Percentiles rank a stretch among this genome's conserved stretches.
These are phyloP conservation scores for Cunninghamia lanceolata DNA, from an alignment of 75 land plant genomes.

Conservation along the genomic window DNA sequence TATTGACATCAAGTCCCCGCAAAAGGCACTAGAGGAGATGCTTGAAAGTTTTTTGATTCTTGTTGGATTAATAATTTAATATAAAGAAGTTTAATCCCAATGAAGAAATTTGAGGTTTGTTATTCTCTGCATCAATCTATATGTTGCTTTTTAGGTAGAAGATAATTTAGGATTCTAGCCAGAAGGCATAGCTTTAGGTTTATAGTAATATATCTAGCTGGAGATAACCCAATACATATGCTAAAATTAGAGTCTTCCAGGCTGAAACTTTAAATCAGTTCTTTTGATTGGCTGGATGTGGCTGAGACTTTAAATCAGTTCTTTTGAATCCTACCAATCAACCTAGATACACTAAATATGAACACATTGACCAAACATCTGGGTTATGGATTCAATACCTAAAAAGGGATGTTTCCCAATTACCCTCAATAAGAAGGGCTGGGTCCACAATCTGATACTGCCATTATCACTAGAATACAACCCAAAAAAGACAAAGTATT, in stretches of 20 bases:
- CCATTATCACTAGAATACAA: background rate
- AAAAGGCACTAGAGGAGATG: background rate
- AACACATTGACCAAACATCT: background rate
- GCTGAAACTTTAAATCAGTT: background rate
- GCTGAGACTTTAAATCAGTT: too few relatives aligned
- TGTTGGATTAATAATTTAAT: background rate
- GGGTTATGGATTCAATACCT: too few relatives aligned
- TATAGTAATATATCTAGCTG: background rate
- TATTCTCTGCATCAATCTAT: background rate
- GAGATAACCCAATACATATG: background rate
- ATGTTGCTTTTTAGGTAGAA: background rate
- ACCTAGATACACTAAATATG: background rate
- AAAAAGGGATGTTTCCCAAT: background rate
- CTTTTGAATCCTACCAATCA: background rate
- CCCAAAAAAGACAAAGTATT: background rate
- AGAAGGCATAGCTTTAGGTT: background rate
- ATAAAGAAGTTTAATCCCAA: background rate
- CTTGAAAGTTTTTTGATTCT: background rate
- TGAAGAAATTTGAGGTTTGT: background rate
- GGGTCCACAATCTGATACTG: background rate
- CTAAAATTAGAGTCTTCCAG: background rate
- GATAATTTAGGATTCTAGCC: background rate
- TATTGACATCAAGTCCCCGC: background rate
- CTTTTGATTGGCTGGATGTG: too few relatives aligned
- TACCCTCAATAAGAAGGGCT: background rate